phyloP scores from a whole-genome alignment of 495 filamentous ascomycete species.

The Chlorociboria aeruginascens region DNA sequence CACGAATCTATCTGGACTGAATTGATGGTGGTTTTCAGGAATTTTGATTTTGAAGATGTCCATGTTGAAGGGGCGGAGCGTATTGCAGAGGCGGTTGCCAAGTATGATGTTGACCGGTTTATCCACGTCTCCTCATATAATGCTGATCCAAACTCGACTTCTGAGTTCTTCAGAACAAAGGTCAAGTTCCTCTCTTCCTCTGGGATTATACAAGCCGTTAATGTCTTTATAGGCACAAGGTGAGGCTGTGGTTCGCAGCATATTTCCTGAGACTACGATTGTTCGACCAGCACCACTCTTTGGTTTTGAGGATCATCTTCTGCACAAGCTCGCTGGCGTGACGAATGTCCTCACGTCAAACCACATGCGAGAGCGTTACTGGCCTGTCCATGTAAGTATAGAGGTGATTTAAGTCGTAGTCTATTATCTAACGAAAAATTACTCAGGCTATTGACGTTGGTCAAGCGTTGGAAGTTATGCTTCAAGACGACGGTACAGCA shows the following conservation, averaged over 20 bases:
- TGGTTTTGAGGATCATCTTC: constrained; percentile 85
- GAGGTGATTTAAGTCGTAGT: no score
- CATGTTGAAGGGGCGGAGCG: constrained; percentile 91
- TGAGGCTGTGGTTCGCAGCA: constrained; percentile 72
- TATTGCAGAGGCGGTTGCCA: constrained; percentile 90
- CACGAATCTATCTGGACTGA: neutral
- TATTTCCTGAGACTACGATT: constrained; percentile 97
- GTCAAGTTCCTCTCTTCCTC: constrained; percentile 25
- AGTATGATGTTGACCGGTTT: constrained; percentile 96
- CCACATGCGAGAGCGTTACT: constrained; percentile 80
- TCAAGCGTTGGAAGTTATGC: constrained; percentile 73
- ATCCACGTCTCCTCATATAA: constrained; percentile 96
- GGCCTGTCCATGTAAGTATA: constrained; percentile 75
- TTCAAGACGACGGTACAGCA: constrained; percentile 79
- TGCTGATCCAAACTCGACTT: constrained; percentile 65
- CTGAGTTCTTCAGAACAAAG: constrained; percentile 86
- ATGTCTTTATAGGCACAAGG: constrained; percentile 46
- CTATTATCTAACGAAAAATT: constrained; percentile 14
- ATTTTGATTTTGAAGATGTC: constrained; percentile 86
- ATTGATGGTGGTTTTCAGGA: constrained; percentile 42
- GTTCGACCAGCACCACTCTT: constrained; percentile 91
- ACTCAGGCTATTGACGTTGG: constrained; percentile 75
- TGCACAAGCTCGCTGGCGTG: constrained; percentile 69
- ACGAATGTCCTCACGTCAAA: constrained; percentile 81
- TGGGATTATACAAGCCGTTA: constrained; percentile 6